Conservation (phyloP, 306 rosid genomes). For the Betula pendula region DNA sequence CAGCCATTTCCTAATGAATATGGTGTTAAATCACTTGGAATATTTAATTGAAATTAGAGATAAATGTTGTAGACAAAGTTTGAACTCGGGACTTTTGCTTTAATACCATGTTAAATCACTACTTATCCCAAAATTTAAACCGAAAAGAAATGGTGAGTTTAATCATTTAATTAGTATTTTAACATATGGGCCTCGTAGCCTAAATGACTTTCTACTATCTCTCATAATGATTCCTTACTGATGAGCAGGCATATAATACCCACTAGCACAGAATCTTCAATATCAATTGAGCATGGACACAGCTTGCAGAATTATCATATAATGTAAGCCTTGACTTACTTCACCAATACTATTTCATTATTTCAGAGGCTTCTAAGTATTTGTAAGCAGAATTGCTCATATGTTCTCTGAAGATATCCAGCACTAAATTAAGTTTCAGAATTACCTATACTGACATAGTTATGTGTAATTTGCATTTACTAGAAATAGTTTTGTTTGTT, state of each 20-base stretch:
- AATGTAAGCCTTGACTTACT: neutral
- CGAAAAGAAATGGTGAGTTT: no score
- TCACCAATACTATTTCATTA: neutral
- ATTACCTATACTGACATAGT: neutral
- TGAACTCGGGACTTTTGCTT: no score
- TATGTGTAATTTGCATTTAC: neutral
- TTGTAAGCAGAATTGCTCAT: neutral
- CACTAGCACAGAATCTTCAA: neutral
- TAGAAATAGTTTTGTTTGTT: neutral
- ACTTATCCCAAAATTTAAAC: no score
- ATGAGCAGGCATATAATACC: neutral
- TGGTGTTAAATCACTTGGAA: no score
- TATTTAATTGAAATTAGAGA: no score
- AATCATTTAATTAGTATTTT: no score
- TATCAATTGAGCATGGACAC: neutral
- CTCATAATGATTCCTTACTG: neutral
- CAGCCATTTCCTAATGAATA: neutral
- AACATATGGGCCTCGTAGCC: no score
- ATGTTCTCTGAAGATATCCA: neutral
- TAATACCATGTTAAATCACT: no score
- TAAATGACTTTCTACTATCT: neutral
- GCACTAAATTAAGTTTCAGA: neutral
- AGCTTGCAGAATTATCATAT: neutral
- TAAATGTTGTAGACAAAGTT: no score
- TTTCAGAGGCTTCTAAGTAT: neutral